Evolutionary conservation across 2,329 filamentous ascomycete species (phyloP).

Genomic region (Sclerotinia borealis): DNA sequence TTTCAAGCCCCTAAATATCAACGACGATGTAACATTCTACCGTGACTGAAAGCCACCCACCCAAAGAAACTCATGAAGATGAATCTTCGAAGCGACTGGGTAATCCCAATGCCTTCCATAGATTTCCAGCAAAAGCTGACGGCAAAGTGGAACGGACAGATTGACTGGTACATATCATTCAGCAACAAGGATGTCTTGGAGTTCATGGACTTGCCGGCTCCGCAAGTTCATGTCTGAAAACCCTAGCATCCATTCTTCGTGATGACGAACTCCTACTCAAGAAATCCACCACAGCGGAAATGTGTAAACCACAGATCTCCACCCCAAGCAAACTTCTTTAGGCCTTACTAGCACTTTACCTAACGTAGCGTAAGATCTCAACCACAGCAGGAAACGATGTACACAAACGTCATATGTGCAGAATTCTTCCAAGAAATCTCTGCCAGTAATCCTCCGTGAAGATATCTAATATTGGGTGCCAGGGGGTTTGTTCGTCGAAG

Average conservation of each 20-base stretch:
- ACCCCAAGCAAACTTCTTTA: too few species aligned
- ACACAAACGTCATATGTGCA: conserved; percentile 9
- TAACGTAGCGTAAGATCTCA: too few species aligned
- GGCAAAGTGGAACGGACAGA: not conserved
- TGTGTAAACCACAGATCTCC: conserved; percentile 16
- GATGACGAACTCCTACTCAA: not conserved
- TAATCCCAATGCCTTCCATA: not conserved
- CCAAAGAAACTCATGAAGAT: conserved; percentile 3
- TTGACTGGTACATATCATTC: not conserved
- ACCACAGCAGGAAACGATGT: too few species aligned
- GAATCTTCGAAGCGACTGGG: not conserved
- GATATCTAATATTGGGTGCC: not conserved
- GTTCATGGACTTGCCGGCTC: conserved; percentile 6
- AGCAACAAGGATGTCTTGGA: conserved; percentile 2
- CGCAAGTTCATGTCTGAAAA: not conserved
- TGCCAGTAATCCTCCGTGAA: not conserved
- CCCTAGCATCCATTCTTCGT: not conserved
- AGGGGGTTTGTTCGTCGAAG: not conserved
- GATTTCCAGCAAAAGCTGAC: not conserved
- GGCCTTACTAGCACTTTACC: too few species aligned
- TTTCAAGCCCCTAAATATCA: conserved; percentile 14
- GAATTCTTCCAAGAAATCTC: conserved; percentile 26
- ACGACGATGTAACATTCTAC: conserved; percentile 10
- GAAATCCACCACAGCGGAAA: not conserved
- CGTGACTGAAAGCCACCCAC: not conserved